Percentiles rank a stretch among this genome's conserved stretches.
Evolutionary conservation across 1,284 basidiomycete genomes (phyloP).

Genomic region (Ganoderma sp.): DNA sequence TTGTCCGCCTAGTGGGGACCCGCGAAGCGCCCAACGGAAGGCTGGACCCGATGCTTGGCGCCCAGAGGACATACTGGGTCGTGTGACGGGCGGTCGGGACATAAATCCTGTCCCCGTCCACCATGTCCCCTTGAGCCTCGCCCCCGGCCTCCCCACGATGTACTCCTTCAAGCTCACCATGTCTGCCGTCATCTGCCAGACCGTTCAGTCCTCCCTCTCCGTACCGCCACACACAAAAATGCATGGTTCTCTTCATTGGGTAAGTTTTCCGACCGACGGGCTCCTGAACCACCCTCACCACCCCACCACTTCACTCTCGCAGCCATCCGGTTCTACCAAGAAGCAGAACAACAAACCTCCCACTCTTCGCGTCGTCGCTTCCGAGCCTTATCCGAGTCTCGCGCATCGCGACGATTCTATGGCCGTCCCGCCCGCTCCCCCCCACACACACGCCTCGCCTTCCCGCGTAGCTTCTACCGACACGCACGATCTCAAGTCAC

Average conservation of each 20-base stretch:
- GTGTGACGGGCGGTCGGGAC: not conserved
- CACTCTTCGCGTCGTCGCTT: constrained; percentile 12
- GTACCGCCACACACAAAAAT: constrained; percentile 2
- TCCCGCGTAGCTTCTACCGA: constrained; percentile 14
- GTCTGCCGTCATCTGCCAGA: constrained; percentile 24
- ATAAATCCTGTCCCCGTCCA: constrained; percentile 2
- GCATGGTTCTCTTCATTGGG: constrained; percentile 23
- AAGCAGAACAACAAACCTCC: constrained; percentile 7
- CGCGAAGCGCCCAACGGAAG: not conserved
- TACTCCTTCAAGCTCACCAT: constrained; percentile 13
- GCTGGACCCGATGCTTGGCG: not conserved
- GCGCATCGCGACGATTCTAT: constrained; percentile 20
- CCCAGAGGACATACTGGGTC: not conserved
- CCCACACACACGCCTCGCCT: constrained; percentile 11
- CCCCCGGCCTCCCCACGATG: not conserved
- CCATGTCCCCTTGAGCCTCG: constrained; percentile 1
- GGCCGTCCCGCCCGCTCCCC: not conserved
- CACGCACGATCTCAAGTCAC: constrained; percentile 16
- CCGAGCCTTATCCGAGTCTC: constrained; percentile 13
- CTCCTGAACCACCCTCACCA: not conserved
- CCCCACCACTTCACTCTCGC: not conserved
- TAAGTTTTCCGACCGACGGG: constrained; percentile 13
- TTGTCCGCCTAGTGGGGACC: not conserved
- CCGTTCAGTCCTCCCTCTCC: constrained; percentile 3
- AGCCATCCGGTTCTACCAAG: not conserved